A percentile compares a stretch with the other conserved stretches of the same genome.
Conservation (phyloP, 345 rosid genomes). For the Streptanthus diversifolius region DNA sequence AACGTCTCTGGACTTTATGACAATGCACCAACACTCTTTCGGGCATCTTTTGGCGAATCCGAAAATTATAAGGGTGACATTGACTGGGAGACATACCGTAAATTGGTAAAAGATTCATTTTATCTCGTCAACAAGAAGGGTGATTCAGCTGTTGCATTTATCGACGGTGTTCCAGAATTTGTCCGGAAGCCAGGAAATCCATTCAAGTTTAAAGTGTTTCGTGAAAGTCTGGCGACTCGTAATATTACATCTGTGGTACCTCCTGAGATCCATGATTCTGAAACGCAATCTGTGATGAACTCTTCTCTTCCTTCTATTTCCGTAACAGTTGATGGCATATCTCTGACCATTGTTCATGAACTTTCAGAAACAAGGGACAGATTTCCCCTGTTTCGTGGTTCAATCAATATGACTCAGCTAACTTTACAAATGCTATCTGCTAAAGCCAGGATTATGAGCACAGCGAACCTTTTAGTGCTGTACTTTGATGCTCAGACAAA, state of each 20-base stretch:
- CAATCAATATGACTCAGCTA: slow-evolving; percentile 46
- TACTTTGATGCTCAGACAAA: slow-evolving; percentile 72
- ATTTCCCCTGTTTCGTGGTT: slow-evolving; percentile 65
- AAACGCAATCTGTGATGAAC: slow-evolving; percentile 41
- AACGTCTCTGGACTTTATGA: slow-evolving; percentile 60
- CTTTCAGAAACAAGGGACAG: slow-evolving; percentile 60
- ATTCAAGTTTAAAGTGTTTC: slow-evolving; percentile 78
- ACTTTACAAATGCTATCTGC: slow-evolving; percentile 52
- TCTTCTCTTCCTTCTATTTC: slow-evolving; percentile 50
- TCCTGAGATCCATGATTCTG: slow-evolving; percentile 32
- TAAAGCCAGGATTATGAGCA: slow-evolving; percentile 65
- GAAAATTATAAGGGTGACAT: slow-evolving; percentile 51
- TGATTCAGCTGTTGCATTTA: slow-evolving; percentile 71
- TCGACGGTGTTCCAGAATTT: slow-evolving; percentile 76
- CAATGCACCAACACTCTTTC: slow-evolving; percentile 62
- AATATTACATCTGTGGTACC: slow-evolving; percentile 33
- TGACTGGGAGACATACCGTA: slow-evolving; percentile 64
- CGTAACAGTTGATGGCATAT: slow-evolving; percentile 46
- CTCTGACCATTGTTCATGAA: slow-evolving; percentile 77
- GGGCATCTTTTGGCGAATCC: slow-evolving; percentile 45
- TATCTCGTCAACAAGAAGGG: slow-evolving; percentile 82
- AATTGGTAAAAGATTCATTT: slow-evolving; percentile 53
- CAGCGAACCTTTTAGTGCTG: slow-evolving; percentile 42
- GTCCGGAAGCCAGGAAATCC: slow-evolving; percentile 90
- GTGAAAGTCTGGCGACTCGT: slow-evolving; percentile 33